Conservation (phyloP, 257 asterid genomes). For the Penstemon eatonii region DNA sequence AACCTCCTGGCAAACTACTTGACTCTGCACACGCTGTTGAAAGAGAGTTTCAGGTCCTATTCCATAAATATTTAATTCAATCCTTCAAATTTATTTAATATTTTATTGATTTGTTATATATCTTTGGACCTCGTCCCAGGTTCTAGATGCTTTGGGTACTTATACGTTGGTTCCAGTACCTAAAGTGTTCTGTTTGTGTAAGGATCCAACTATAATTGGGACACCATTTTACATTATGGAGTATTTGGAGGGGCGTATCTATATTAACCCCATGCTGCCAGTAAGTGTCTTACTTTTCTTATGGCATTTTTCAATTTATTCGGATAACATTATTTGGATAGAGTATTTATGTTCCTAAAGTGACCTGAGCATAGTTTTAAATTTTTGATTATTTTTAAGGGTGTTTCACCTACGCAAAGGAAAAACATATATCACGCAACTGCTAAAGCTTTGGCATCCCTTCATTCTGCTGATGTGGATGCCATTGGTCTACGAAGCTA, state of each 20-base stretch:
- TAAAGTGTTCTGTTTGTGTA: conserved; percentile 83
- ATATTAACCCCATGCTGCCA: conserved; percentile 75
- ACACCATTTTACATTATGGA: conserved; percentile 98
- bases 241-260: conserved; percentile 93
- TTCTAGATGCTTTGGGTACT: conserved; percentile 75
- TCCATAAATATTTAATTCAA: conserved; percentile 3
- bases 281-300: conserved; percentile 41
- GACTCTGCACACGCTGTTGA: conserved; percentile 95
- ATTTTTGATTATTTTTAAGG: conserved; percentile 41
- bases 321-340: conserved; percentile 12
- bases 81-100: background rate
- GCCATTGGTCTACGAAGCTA: conserved; percentile 69
- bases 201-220: conserved; percentile 78
- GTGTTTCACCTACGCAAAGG: conserved; percentile 66
- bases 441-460: conserved; percentile 79
- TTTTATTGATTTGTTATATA: background rate
- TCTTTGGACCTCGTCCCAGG: conserved; percentile 51
- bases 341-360: conserved; percentile 1
- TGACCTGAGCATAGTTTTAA: conserved; percentile 1
- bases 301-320: conserved; percentile 7
- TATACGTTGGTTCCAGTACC: conserved; percentile 87
- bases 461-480: conserved; percentile 81
- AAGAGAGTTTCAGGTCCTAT: conserved; percentile 81
- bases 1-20: conserved; percentile 81
- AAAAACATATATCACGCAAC: conserved; percentile 66